Evolutionary conservation across 2,329 filamentous ascomycete species (phyloP).

Genomic region (Sphaceloma murrayae): DNA sequence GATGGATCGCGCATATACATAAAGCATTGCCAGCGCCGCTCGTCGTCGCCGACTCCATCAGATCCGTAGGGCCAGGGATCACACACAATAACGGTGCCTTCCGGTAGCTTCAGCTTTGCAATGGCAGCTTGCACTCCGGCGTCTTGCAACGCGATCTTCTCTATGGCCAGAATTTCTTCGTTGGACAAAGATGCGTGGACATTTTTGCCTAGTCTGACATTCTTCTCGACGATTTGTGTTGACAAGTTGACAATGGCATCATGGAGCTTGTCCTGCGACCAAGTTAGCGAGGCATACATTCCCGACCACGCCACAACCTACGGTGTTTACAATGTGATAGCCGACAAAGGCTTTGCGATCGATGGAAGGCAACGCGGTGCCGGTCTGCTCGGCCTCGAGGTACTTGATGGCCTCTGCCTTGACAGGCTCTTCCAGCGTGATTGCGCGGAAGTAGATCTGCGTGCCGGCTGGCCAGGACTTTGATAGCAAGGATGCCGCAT

Average conservation of each 20-base stretch:
- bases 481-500: slow-evolving; percentile 42
- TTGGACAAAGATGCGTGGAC: slow-evolving; percentile 49
- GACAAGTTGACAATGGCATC: slow-evolving; percentile 50
- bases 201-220: slow-evolving; percentile 49
- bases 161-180: slow-evolving; percentile 51
- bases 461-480: slow-evolving; percentile 47
- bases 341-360: slow-evolving; percentile 47
- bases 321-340: slow-evolving; percentile 52
- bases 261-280: slow-evolving; percentile 49
- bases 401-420: slow-evolving; percentile 20
- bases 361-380: slow-evolving; percentile 49
- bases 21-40: slow-evolving; percentile 52
- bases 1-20: slow-evolving; percentile 55
- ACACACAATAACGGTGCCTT: slow-evolving; percentile 47
- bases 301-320: slow-evolving; percentile 27
- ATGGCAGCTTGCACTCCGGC: slow-evolving; percentile 49
- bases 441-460: slow-evolving; percentile 54
- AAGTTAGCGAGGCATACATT: slow-evolving; percentile 6
- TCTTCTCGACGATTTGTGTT: slow-evolving; percentile 43
- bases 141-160: slow-evolving; percentile 47
- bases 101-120: slow-evolving; percentile 49
- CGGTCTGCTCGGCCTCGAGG: slow-evolving; percentile 19
- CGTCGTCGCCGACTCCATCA: slow-evolving; percentile 41
- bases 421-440: slow-evolving; percentile 37
- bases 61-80: slow-evolving; percentile 62